Evolutionary conservation across 352 stramenopile species (phyloP), one percentile per base, ranked within the genome.

Genomic region (Globisporangium heterothallicum): DNA sequence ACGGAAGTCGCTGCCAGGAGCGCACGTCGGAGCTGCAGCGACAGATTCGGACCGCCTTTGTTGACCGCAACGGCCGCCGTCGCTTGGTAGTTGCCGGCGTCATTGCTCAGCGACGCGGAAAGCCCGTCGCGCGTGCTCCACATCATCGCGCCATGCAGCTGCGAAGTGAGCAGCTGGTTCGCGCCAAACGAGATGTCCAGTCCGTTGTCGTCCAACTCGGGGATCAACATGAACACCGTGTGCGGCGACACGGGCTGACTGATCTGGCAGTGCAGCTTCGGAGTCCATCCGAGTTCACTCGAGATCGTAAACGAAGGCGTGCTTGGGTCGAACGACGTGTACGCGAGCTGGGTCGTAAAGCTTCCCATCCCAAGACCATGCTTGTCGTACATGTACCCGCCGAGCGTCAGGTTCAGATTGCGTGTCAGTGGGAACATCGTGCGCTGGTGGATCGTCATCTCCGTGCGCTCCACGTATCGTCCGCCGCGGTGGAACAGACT

Each of bases 341-440:
- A 80, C 46, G 70, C 66, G 49, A 90, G 40, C 19, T 82, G 71
- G 22, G 74, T 61, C 24, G 79, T 92, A 45, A 92, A 73, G 40
- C 65, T 75, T 51, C 82, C 82, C 56, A 89, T 74, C n/a, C 73
- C 74, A 12, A 92, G 54, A 0, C 79, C 79, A 16, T 76, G 63
- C 65, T 86, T 88, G 64, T 90, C 82, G 61, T 85, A 89, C 71
- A 91, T 76, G 58, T 86, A 93, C n/a, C 78, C 82, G 27, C 82
- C 82, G 14, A 93, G 44, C 22, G 79, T 88, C 46, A 90, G 51
- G 36, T 71, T 77, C 22, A 81, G 75, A 16, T 58, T 64, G 35
- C 64, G 73, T 19, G 72, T 77, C 8, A 93, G 45, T 26, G 75
- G 75, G 53, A 93, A 82, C 5, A 52, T 70, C 24, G 78, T 88